These are phyloP conservation scores for Pascua guehoae DNA, from an alignment of 1,284 basidiomycete species.

Conservation along the genomic window DNA sequence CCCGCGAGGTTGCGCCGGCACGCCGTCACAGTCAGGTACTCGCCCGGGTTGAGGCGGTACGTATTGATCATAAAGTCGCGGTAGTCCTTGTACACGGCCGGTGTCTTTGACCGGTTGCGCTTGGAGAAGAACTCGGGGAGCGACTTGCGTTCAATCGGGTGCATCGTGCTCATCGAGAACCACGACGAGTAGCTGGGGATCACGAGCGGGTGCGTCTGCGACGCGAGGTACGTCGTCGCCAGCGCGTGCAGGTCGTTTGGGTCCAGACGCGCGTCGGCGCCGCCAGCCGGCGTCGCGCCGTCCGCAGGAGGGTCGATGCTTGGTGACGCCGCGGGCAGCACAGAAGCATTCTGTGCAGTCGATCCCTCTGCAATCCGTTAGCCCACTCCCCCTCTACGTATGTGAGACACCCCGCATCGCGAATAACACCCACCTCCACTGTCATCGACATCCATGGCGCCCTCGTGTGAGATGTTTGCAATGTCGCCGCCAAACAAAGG, in stretches of 20 bases:
- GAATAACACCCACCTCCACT: slow-evolving; percentile 25
- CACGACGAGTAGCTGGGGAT: slow-evolving; percentile 96
- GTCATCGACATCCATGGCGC: slow-evolving; percentile 30
- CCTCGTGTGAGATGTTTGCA: slow-evolving; percentile 40
- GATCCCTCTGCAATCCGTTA: slow-evolving; percentile 24
- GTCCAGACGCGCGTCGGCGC: slow-evolving; percentile 33
- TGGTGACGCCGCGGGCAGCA: slow-evolving; percentile 9
- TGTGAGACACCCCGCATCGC: neutral
- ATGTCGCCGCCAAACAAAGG: slow-evolving; percentile 47
- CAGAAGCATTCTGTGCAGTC: slow-evolving; percentile 12
- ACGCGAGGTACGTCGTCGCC: slow-evolving; percentile 71
- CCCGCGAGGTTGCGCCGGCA: slow-evolving; percentile 94
- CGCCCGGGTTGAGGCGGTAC: slow-evolving; percentile 86
- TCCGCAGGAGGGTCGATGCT: slow-evolving; percentile 13
- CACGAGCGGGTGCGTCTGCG: slow-evolving; percentile 94
- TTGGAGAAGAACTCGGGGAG: slow-evolving; percentile 99
- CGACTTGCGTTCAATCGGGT: slow-evolving; percentile 85
- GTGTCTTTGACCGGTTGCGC: slow-evolving; percentile 90
- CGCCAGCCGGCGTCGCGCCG: slow-evolving; percentile 22
- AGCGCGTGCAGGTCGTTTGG: slow-evolving; percentile 45
- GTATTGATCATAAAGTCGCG: slow-evolving; percentile 99
- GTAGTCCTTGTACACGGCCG: slow-evolving; percentile 97
- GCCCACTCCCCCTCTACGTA: neutral
- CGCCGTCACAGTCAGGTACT: slow-evolving; percentile 97
- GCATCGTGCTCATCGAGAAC: slow-evolving; percentile 94